phyloP scores from a whole-genome alignment of 192 early-diverging fungal species.

The Rhizoclosmatium sp. region DNA sequence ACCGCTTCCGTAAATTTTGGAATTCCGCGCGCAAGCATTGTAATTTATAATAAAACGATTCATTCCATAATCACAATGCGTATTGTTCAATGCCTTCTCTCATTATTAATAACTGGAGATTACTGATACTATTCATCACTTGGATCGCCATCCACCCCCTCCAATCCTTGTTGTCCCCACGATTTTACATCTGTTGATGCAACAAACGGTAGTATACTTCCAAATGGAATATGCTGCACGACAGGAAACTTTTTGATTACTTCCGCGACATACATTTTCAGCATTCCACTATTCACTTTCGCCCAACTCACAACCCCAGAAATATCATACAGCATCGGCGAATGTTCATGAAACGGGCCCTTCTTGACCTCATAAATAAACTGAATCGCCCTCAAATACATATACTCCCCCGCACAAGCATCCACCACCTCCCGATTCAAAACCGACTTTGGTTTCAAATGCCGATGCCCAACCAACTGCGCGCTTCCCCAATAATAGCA shows the following conservation, averaged over 20 bases:
- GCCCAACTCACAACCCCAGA: constrained; percentile 74
- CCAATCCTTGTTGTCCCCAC: neutral
- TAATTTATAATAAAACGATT: too few relatives aligned
- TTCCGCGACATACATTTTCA: constrained; percentile 80
- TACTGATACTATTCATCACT: neutral
- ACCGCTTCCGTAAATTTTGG: too few relatives aligned
- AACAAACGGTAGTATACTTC: constrained; percentile 62
- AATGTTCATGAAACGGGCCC: constrained; percentile 81
- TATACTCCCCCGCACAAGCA: constrained; percentile 72
- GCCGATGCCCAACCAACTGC: constrained; percentile 79
- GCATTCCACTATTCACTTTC: constrained; percentile 77
- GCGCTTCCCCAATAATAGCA: constrained; percentile 93
- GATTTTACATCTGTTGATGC: neutral
- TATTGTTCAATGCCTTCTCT: too few relatives aligned
- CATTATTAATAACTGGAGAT: too few relatives aligned
- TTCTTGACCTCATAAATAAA: constrained; percentile 76
- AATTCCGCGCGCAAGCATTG: too few relatives aligned
- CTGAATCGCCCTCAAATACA: constrained; percentile 87
- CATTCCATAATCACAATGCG: too few relatives aligned
- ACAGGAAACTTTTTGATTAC: constrained; percentile 80
- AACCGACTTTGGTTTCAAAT: constrained; percentile 78
- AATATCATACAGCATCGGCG: constrained; percentile 80
- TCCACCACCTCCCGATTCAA: constrained; percentile 66
- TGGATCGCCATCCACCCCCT: neutral
- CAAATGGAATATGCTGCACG: constrained; percentile 83